Conservation (phyloP, 331 rosid species). For the Ulmus americana region DNA sequence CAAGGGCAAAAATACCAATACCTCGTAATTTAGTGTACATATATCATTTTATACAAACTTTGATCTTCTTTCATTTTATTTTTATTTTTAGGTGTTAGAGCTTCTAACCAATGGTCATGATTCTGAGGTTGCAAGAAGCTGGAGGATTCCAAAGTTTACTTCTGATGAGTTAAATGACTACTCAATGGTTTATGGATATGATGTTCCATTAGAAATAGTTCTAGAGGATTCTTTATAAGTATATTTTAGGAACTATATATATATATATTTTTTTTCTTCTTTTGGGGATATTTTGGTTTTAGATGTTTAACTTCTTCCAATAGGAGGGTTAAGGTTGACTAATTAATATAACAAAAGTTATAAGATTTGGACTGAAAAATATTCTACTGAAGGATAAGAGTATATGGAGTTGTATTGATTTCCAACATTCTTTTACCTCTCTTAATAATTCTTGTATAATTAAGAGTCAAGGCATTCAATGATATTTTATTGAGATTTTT, state of each 20-base stretch:
- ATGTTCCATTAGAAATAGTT: conserved; percentile 50
- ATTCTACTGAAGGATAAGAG: too few relatives aligned
- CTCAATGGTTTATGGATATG: conserved; percentile 74
- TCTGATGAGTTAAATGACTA: conserved; percentile 81
- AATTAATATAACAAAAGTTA: neutral
- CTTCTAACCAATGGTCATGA: conserved; percentile 52
- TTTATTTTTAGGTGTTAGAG: conserved; percentile 50
- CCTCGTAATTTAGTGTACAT: too few relatives aligned
- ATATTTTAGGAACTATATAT: conserved; percentile 5
- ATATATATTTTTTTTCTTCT: neutral
- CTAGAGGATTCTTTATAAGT: conserved; percentile 47
- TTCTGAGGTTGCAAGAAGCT: conserved; percentile 46
- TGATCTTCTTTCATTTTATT: neutral
- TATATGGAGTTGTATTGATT: too few relatives aligned
- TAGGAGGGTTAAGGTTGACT: neutral
- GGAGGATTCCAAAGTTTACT: conserved; percentile 64
- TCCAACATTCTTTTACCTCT: too few relatives aligned
- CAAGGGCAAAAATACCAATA: neutral
- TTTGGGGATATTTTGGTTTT: conserved; percentile 10
- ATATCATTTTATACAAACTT: neutral
- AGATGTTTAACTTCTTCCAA: conserved; percentile 21
- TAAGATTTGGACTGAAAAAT: too few relatives aligned
- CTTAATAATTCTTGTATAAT: too few relatives aligned
- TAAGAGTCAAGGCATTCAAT: too few relatives aligned
- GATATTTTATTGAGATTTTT: too few relatives aligned